Percentiles rank a stretch among this genome's conserved stretches.
Evolutionary conservation across 768 basidiomycete species (phyloP).

Genomic region (Tricholoma matsutake): DNA sequence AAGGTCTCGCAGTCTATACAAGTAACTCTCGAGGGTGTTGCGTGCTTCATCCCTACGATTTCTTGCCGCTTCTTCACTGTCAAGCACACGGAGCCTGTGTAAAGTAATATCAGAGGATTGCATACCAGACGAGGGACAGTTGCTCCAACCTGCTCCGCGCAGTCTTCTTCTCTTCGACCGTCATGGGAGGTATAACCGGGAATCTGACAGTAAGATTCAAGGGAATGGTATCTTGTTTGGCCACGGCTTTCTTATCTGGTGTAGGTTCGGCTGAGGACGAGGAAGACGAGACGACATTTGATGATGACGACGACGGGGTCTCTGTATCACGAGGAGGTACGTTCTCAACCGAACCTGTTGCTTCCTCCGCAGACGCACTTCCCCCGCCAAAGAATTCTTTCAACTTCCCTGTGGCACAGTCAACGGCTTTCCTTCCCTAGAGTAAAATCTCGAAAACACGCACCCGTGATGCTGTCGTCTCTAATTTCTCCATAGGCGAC

Average conservation of each 20-base stretch:
- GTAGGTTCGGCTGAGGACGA: slow-evolving; percentile 35
- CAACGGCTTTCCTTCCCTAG: slow-evolving; percentile 1
- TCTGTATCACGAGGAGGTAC: slow-evolving; percentile 39
- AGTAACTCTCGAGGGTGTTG: slow-evolving; percentile 87
- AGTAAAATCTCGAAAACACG: slow-evolving; percentile 12
- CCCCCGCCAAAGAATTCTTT: slow-evolving; percentile 83
- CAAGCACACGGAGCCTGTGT: slow-evolving; percentile 72
- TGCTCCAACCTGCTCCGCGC: slow-evolving; percentile 67
- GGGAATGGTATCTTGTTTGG: slow-evolving; percentile 62
- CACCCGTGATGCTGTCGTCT: slow-evolving; percentile 74
- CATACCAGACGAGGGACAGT: background rate
- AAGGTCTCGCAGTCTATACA: slow-evolving; percentile 88
- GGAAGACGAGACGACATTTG: slow-evolving; percentile 29
- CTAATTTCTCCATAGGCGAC: slow-evolving; percentile 79
- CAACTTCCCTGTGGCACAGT: slow-evolving; percentile 59
- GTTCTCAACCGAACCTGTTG: slow-evolving; percentile 40
- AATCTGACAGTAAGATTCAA: slow-evolving; percentile 63
- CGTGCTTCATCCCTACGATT: slow-evolving; percentile 82
- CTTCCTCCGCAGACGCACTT: slow-evolving; percentile 39
- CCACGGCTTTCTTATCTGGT: slow-evolving; percentile 32
- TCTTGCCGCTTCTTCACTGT: slow-evolving; percentile 74
- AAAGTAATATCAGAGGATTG: background rate
- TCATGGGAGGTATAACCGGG: slow-evolving; percentile 72
- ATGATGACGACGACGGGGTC: slow-evolving; percentile 25
- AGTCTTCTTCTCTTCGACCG: slow-evolving; percentile 68